Base-by-base conservation (phyloP, 805 yeast species). In the Komagataella populi region DNA sequence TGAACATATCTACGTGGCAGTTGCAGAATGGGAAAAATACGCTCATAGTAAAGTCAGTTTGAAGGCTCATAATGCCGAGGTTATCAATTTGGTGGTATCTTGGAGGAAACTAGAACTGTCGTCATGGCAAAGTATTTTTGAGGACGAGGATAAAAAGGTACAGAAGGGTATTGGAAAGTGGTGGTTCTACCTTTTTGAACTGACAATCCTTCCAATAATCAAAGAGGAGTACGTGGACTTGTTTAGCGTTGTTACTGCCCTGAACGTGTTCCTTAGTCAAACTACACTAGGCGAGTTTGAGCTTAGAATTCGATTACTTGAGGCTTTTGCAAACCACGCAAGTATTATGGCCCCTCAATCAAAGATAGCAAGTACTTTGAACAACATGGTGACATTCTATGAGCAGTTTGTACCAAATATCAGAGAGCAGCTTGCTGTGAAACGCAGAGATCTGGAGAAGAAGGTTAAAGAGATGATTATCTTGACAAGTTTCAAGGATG, bases 401-500 rank as follows among this genome's bases (percentile, higher is more conserved):
- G 70, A 69, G 39, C 96, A 85, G 60, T 93, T 86, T 59, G 51
- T 65, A 3, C 70, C 76, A 0, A 57, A 63, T 1, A 68, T 91
- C n/a, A 62, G 63, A 1, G 76, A 73, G 0, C 63, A 68, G 8
- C 60, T 89, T 7, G 59, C 57, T 0, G 60, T 61, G 1, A 73
- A 74, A 1, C 81, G 74, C 63, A 78, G 75, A 58, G 64, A 67
- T 2, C 68, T 91, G 43, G 87, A 83, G 53, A 91, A 90, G 61
- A 88, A 88, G 49, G 77, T 93, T 8, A 74, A 80, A 43, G 99
- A 93, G 53, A 83, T 89, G 3, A 88, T 93, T 46, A 68, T 87
- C 47, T 71, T 93, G 14, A 97, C 99, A 1, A 87, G 96, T 60
- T 95, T 98, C 98, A 89, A 90, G 58, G 99, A 93, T 68, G 90